phyloP scores from a whole-genome alignment of 495 filamentous ascomycete species.

The Xylaria flabelliformis region DNA sequence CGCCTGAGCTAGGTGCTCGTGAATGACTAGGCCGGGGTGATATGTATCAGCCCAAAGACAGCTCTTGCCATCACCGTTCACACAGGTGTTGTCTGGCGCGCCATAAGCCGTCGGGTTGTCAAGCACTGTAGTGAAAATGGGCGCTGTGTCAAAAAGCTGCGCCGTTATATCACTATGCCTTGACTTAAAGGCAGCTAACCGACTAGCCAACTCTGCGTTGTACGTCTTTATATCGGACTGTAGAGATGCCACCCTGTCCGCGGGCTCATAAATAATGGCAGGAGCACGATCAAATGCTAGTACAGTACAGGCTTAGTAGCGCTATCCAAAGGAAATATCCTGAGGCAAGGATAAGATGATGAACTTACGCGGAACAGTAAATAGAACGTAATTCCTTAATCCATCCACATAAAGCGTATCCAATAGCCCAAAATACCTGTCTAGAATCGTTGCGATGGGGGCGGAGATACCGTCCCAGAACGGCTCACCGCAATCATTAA shows the following conservation, averaged over 20 bases:
- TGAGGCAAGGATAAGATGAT: background rate
- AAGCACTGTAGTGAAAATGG: slow-evolving; percentile 48
- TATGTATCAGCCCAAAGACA: slow-evolving; percentile 57
- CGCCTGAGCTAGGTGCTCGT: slow-evolving; percentile 41
- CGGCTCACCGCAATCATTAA: slow-evolving; percentile 68
- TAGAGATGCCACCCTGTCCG: slow-evolving; percentile 12
- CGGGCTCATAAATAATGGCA: slow-evolving; percentile 1
- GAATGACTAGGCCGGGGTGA: slow-evolving; percentile 51
- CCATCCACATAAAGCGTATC: slow-evolving; percentile 60
- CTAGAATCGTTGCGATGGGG: slow-evolving; percentile 53
- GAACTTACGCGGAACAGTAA: slow-evolving; percentile 62
- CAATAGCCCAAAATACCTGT: slow-evolving; percentile 53
- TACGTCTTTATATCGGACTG: slow-evolving; percentile 33
- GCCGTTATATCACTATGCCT: slow-evolving; percentile 40
- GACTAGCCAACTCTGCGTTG: slow-evolving; percentile 41
- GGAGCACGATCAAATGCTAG: slow-evolving; percentile 27
- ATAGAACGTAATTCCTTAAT: slow-evolving; percentile 67
- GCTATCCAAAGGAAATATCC: background rate
- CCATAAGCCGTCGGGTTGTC: slow-evolving; percentile 52
- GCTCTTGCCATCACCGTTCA: slow-evolving; percentile 49
- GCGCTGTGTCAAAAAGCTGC: slow-evolving; percentile 48
- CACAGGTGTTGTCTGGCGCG: slow-evolving; percentile 50
- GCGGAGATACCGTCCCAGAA: slow-evolving; percentile 48
- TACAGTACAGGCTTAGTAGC: background rate
- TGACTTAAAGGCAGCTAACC: slow-evolving; percentile 37